Conservation (phyloP, 208 protist species). For the Acanthamoeba castellanii region DNA sequence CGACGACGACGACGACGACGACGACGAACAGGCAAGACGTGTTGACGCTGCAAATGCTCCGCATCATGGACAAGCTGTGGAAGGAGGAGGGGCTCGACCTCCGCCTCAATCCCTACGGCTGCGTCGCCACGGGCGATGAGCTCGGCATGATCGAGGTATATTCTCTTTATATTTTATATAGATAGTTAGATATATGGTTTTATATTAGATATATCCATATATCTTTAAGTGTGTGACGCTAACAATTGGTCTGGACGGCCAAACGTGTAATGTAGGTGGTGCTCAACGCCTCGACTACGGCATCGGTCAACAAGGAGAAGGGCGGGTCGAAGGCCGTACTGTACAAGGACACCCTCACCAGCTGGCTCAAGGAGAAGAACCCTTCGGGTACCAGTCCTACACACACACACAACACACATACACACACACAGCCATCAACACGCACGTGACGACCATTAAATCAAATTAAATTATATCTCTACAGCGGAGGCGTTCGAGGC, state of each 20-base stretch:
- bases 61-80: conserved; percentile 39
- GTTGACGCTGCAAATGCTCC: conserved; percentile 87
- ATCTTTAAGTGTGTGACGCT: too few relatives aligned
- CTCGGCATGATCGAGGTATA: conserved; percentile 88
- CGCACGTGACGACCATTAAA: too few relatives aligned
- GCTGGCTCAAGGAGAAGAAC: conserved; percentile 81
- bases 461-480: too few relatives aligned
- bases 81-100: conserved; percentile 53
- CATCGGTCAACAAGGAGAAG: conserved; percentile 83
- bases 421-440: too few relatives aligned
- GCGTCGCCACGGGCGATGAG: conserved; percentile 74
- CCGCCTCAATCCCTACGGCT: conserved; percentile 28
- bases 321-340: conserved; percentile 60
- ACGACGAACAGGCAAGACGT: conserved; percentile 87
- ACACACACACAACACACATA: background rate
- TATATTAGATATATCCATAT: too few relatives aligned
- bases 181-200: too few relatives aligned
- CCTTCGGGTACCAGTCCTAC: conserved; percentile 4
- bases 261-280: too few relatives aligned
- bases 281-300: conserved; percentile 86
- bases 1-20: conserved; percentile 86
- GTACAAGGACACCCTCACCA: conserved; percentile 77
- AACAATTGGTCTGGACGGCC: too few relatives aligned
- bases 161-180: too few relatives aligned
- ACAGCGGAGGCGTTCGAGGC: conserved; percentile 80